Evolutionary conservation across 1,284 basidiomycete genomes (phyloP), one percentile per base, ranked within the genome.

Genomic region (Ustilago loliicola): DNA sequence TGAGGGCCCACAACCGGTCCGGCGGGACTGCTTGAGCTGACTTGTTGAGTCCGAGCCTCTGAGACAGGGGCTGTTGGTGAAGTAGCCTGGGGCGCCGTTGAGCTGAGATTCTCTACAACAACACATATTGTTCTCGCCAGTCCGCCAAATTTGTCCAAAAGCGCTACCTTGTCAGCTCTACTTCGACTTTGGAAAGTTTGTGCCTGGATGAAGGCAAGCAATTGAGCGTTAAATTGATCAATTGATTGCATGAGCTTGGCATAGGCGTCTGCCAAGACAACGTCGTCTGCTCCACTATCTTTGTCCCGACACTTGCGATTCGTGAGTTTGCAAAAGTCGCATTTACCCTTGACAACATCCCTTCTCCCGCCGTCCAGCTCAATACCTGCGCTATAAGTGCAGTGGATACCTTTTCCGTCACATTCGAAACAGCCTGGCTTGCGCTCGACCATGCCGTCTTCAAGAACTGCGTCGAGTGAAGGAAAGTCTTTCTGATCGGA

Each of bases 361-460:
- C 63, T 53, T 11, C 25, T 52, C 27, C 58, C 53, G 50, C 63
- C 63, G 23, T 54, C 54, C 29, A 21, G 30, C 2, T 32, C 27
- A 10, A 57, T 27, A 15, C 54, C 61, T 23, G 54, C 54, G 34
- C 61, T 47, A n/a, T 51, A 57, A 3, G 61, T 64, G 53, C 61
- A 64, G 36, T 57, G 61, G 32, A 64, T 56, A 0, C 10, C 15
- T 13, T 59, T 59, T 2, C 36, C 1, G 17, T 8, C 45, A 56
- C 63, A 66, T 25, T 66, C 63, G 9, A 66, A n/a, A 25, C 63
- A 66, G 13, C 36, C 57, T 9, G 63, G 56, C 1, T n/a, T 34
- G 40, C 54, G 63, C 2, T 56, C 21, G 19, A 59, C 23, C 63
- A 60, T 60, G 1, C 63, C 57, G 2, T 1, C 5, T 21, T 66